These are phyloP conservation scores for Colletotrichum lupini DNA, from an alignment of 2,329 filamentous ascomycete genomes.

Conservation along the genomic window DNA sequence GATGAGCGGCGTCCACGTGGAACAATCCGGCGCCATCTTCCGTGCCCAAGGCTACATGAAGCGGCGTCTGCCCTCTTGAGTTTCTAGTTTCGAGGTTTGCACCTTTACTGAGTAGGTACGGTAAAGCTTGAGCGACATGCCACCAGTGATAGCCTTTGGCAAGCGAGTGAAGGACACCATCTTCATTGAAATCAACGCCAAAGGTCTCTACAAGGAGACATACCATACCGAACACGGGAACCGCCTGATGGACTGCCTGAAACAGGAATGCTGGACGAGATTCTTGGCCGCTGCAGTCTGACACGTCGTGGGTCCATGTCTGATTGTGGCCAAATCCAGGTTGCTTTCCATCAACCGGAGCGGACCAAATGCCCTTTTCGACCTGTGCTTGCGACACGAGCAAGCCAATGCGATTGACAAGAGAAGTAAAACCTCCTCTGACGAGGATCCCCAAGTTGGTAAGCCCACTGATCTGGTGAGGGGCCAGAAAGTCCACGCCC, in stretches of 20 bases:
- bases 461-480: not conserved
- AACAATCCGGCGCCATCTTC: not conserved
- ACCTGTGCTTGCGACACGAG: slow-evolving; percentile 29
- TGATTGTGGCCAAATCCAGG: not conserved
- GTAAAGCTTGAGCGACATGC: slow-evolving; percentile 32
- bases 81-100: slow-evolving; percentile 20
- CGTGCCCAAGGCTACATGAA: slow-evolving; percentile 23
- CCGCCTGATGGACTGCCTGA: slow-evolving; percentile 41
- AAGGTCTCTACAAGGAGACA: slow-evolving; percentile 47
- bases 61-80: slow-evolving; percentile 18
- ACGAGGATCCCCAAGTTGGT: slow-evolving; percentile 29
- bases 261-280: slow-evolving; percentile 37
- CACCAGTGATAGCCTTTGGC: slow-evolving; percentile 27
- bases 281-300: not conserved
- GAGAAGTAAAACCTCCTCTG: slow-evolving; percentile 29
- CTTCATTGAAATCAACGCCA: slow-evolving; percentile 44
- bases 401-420: slow-evolving; percentile 37
- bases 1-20: slow-evolving; percentile 12
- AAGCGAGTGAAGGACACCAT: not conserved
- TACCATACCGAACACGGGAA: slow-evolving; percentile 49
- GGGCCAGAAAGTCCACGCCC: slow-evolving; percentile 32
- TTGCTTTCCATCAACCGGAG: not conserved
- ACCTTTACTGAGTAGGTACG: slow-evolving; percentile 18
- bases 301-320: not conserved
- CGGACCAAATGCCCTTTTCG: slow-evolving; percentile 4